Base-by-base conservation (phyloP, 2,329 filamentous ascomycete species). In the Colletotrichum chrysophilum region DNA sequence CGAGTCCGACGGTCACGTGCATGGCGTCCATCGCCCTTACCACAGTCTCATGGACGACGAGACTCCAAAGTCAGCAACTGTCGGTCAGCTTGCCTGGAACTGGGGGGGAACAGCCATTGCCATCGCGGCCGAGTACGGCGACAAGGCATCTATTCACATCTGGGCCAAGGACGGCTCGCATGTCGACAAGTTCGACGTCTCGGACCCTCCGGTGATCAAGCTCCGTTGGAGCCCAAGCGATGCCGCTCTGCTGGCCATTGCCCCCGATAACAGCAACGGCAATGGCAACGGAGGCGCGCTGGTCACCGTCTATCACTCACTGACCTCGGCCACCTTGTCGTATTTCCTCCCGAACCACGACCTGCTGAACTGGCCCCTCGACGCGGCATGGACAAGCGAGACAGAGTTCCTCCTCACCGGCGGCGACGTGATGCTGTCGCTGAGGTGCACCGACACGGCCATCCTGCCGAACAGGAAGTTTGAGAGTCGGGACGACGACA, bases 41-140 rank as follows among this genome's bases (percentile, higher is more conserved):
- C 84, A 84, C 75, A 85, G 83, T 77, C 84, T 93, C 66, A 83
- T 92, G 62, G 89, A 91, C 76, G 88, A 90, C 43, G 88, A 89
- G 61, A 85, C 88, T 24, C 87, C 88, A n/a, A 83, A 84, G 64
- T 86, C 87, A 73, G 88, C 90, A 2, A 90, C 87, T 1, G 88
- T 92, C 34, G 91, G 90, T 16, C 89, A 91, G 65, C 86, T 93
- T 81, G 88, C 91, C 61, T 93, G 92, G 92, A 90, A 90, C 36
- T 87, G 85, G 48, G 88, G 91, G 77, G 91, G 91, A 30, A 84
- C 85, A 4, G 84, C 86, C 36, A 88, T 93, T 78, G 91, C 91
- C 9, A 82, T 93, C 12, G 90, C 91, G 32, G 90, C 89, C 18
- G 91, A 93, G 70, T 86, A 87, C 5, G 89, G 87, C 24, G 87